Percentiles rank a stretch among this genome's conserved stretches.
Evolutionary conservation across 2,329 filamentous ascomycete species (phyloP).

Genomic region (Fusarium globosum): DNA sequence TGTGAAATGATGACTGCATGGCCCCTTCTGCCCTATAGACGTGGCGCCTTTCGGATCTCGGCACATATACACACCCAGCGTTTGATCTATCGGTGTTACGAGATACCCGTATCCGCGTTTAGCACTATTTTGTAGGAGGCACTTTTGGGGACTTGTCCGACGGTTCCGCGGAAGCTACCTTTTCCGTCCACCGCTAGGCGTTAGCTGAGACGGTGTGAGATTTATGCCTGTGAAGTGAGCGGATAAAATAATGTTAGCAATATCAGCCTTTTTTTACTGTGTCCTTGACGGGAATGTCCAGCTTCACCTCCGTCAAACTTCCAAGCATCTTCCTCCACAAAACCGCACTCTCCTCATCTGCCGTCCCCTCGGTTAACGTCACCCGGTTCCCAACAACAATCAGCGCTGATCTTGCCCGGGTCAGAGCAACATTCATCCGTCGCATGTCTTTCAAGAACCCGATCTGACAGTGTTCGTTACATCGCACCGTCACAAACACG

Average conservation of each 20-base stretch:
- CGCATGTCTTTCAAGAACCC: conserved; percentile 56
- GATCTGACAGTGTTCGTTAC: conserved; percentile 52
- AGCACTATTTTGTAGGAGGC: neutral
- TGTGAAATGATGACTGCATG: neutral
- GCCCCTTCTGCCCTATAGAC: neutral
- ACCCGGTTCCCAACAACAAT: conserved; percentile 48
- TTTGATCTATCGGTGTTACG: neutral
- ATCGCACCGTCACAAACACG: conserved; percentile 56
- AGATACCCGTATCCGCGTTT: neutral
- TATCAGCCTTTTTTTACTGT: neutral
- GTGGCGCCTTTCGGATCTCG: neutral
- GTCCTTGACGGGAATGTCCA: neutral
- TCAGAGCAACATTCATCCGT: conserved; percentile 56
- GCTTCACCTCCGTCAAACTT: neutral
- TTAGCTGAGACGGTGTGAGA: neutral
- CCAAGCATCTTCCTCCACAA: conserved; percentile 15
- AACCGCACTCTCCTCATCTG: neutral
- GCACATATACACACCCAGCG: neutral
- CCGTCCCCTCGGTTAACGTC: conserved; percentile 43
- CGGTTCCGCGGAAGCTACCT: neutral
- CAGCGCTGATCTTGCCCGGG: conserved; percentile 49
- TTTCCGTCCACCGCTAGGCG: neutral
- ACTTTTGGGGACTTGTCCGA: neutral
- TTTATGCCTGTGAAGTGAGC: neutral
- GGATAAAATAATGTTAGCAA: neutral